These are phyloP conservation scores for Sugiyamaella xylanicola DNA, from an alignment of 1,139 yeast genomes.

Conservation along the genomic window DNA sequence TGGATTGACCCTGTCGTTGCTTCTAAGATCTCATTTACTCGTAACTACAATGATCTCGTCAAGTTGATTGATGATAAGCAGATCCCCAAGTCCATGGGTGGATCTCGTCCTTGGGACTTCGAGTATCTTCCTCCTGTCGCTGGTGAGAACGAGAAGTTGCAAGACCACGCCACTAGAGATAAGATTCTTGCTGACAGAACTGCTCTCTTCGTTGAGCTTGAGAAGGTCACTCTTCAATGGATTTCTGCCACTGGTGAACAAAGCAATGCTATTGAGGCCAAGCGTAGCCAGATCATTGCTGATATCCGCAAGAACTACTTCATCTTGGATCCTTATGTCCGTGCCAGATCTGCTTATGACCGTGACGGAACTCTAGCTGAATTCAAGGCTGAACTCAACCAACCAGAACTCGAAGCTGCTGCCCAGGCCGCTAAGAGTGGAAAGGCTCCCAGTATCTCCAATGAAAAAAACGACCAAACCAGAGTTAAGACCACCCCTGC, in stretches of 20 bases:
- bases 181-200: conserved; percentile 51
- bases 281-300: conserved; percentile 54
- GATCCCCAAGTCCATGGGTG: conserved; percentile 69
- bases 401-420: conserved; percentile 24
- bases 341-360: conserved; percentile 70
- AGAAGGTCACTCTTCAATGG: conserved; percentile 68
- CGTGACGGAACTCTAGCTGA: conserved; percentile 51
- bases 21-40: conserved; percentile 74
- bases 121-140: conserved; percentile 58
- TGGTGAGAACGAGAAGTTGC: conserved; percentile 49
- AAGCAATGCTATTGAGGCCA: conserved; percentile 47
- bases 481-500: conserved; percentile 22
- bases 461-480: conserved; percentile 17
- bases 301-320: conserved; percentile 59
- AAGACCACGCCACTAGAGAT: conserved; percentile 50
- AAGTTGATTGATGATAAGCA: conserved; percentile 55
- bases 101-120: conserved; percentile 58
- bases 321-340: conserved; percentile 67
- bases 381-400: conserved; percentile 30
- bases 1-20: conserved; percentile 93
- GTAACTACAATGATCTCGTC: conserved; percentile 57
- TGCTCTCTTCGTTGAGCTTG: conserved; percentile 51
- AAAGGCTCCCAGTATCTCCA: conserved; percentile 11
- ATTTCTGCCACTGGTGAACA: conserved; percentile 50
- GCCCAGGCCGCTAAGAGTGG: conserved; percentile 16